These are phyloP conservation scores for Poa annua DNA, from an alignment of 176 grass and related monocot genomes.

Conservation along the genomic window DNA sequence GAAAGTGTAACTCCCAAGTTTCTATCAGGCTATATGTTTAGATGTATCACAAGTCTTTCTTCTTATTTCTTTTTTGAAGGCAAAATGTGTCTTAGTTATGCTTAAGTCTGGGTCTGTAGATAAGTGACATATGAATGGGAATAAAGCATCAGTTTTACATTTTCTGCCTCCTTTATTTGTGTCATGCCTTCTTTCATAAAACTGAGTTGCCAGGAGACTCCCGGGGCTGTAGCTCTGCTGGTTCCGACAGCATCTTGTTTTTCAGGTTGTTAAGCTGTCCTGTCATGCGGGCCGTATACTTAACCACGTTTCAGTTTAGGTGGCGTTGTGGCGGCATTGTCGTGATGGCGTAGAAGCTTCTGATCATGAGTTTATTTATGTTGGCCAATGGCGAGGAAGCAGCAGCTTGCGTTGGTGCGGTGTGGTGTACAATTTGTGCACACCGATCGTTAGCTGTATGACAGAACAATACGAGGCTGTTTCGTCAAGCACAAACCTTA, in stretches of 20 bases:
- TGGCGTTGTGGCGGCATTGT: constrained; percentile 4
- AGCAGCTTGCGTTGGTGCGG: background rate
- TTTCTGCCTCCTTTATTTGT: background rate
- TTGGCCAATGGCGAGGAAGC: constrained; percentile 4
- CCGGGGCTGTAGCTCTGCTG: background rate
- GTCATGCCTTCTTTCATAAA: background rate
- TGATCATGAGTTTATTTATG: constrained; percentile 20
- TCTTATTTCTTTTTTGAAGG: background rate
- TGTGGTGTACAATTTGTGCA: background rate
- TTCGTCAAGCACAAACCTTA: constrained; percentile 28
- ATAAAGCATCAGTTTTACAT: background rate
- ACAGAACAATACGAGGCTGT: constrained; percentile 2
- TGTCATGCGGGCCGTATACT: background rate
- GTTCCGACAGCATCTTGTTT: background rate
- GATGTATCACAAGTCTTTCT: background rate
- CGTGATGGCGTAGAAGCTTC: background rate
- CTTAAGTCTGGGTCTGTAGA: constrained; percentile 40
- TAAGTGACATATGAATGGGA: constrained; percentile 28
- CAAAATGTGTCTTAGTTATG: background rate
- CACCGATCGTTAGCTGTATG: background rate
- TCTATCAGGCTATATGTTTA: constrained; percentile 26
- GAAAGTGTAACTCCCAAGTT: constrained; percentile 45
- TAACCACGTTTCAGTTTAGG: background rate
- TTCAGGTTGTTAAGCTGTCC: constrained; percentile 13
- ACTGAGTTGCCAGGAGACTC: background rate